phyloP scores from a whole-genome alignment of 2,329 filamentous ascomycete species.

The Aspergillus uvarum region DNA sequence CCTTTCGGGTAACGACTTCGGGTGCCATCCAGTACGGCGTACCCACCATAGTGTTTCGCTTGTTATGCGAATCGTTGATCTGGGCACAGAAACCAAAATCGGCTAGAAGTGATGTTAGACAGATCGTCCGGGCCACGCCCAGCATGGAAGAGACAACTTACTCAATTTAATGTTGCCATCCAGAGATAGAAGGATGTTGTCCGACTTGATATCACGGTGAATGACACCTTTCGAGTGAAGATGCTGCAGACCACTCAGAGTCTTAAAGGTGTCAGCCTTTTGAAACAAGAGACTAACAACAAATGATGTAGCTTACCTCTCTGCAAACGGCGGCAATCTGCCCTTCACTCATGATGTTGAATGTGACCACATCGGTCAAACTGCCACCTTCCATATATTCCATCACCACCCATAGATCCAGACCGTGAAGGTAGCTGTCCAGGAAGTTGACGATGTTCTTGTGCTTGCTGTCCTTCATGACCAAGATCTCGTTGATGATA shows the following conservation, averaged over 20 bases:
- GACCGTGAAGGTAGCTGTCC: slow-evolving; percentile 86
- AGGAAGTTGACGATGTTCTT: slow-evolving; percentile 99
- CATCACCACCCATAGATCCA: slow-evolving; percentile 98
- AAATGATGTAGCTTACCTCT: slow-evolving; percentile 56
- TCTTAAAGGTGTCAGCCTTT: slow-evolving; percentile 47
- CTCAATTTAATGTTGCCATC: slow-evolving; percentile 97
- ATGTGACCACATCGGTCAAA: slow-evolving; percentile 96
- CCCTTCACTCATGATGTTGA: slow-evolving; percentile 98
- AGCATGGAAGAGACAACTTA: slow-evolving; percentile 51
- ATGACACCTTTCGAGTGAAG: slow-evolving; percentile 97
- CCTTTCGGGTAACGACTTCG: slow-evolving; percentile 94
- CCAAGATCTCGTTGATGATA: slow-evolving; percentile 98
- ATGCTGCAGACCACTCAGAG: slow-evolving; percentile 86
- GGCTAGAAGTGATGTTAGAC: slow-evolving; percentile 54
- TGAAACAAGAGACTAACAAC: neutral
- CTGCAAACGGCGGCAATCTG: slow-evolving; percentile 95
- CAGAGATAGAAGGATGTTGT: slow-evolving; percentile 91
- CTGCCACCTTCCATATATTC: slow-evolving; percentile 99
- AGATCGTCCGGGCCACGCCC: neutral
- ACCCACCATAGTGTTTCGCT: slow-evolving; percentile 98
- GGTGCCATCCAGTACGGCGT: slow-evolving; percentile 99
- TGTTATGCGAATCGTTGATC: slow-evolving; percentile 95
- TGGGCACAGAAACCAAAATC: slow-evolving; percentile 99
- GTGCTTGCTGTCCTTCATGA: slow-evolving; percentile 98
- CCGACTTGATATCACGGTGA: slow-evolving; percentile 97